Evolutionary conservation across 768 basidiomycete species (phyloP), one percentile per base, ranked within the genome.

Genomic region (Coprinopsis cinerea): DNA sequence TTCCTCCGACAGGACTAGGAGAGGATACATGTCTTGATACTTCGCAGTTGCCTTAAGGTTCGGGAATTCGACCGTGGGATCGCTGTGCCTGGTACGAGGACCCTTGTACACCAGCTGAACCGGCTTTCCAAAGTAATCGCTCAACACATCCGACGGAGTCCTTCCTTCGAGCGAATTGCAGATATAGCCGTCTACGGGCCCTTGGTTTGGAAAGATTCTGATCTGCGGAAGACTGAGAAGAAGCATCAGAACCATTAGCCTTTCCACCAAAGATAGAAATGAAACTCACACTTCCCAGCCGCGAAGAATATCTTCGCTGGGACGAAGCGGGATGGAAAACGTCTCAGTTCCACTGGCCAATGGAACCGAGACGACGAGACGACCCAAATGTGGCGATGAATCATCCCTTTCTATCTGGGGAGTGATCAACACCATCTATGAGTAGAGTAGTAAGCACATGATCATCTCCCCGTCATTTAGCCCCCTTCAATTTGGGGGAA

Each of bases 101-200:
- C 88, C 88, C 60, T 88, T 90, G 67, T 75, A 76, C 28, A 83
- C 68, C 44, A 91, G 69, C 52, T 83, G 72, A 0, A 86, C 85
- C 1, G 75, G 67, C 40, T 71, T 75, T 20, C 70, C 78, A 53
- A 89, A 69, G 66, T 81, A 89, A 44, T 72, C 64, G 2, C 82
- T 85, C 36, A 89, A 64, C 37, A 78, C 72, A 5, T 59, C 61
- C 14, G 75, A 68, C 32, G 67, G 69, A 39, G 56, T 55, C 18
- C 65, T 46, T 34, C 57, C 53, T 36, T 57, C 48, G 32, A 71
- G 44, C 1, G 77, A 63, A 59, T 79, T 70, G 43, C 78, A 82
- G 52, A 90, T 73, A 63, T 82, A 83, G 2, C 82, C 88, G 57
- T 91, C 83, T 11, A 86, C 57, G 7, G 64, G 62, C 24, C 49